These are phyloP conservation scores for Ophiostoma angusticollis DNA, from an alignment of 2,329 filamentous ascomycete species.

Conservation along the genomic window DNA sequence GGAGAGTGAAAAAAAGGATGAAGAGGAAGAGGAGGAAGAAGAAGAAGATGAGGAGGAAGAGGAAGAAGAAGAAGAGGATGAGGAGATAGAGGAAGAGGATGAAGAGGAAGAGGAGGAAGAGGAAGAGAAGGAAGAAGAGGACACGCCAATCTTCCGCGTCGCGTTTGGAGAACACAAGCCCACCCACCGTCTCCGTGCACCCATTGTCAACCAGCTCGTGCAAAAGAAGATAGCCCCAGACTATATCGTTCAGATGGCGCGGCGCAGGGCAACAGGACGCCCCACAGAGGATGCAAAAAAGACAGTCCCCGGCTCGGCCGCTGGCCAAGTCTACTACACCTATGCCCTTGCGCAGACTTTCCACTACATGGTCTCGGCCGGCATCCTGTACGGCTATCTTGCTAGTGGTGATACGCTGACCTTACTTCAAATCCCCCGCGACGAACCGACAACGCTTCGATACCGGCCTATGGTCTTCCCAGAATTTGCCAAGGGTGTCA, in stretches of 20 bases:
- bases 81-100: neutral
- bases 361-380: neutral
- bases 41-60: too few species aligned
- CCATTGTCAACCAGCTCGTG: neutral
- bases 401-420: neutral
- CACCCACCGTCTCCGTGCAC: neutral
- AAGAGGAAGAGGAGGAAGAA: too few species aligned
- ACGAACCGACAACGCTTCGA: neutral
- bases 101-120: neutral
- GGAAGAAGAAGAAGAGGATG: too few species aligned
- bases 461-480: neutral
- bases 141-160: neutral
- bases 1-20: too few species aligned
- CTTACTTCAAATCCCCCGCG: neutral
- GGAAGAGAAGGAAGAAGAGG: neutral
- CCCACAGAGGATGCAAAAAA: neutral
- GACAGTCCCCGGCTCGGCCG: neutral
- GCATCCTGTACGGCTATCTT: neutral
- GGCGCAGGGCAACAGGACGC: neutral
- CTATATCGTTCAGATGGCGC: neutral
- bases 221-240: neutral
- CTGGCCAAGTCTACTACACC: neutral
- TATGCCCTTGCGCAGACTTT: constrained; percentile 1
- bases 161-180: neutral
- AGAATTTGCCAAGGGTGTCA: neutral